Evolutionary conservation across 2,329 filamentous ascomycete genomes (phyloP), one percentile per base, ranked within the genome.

Genomic region (Aspergillus sergii): DNA sequence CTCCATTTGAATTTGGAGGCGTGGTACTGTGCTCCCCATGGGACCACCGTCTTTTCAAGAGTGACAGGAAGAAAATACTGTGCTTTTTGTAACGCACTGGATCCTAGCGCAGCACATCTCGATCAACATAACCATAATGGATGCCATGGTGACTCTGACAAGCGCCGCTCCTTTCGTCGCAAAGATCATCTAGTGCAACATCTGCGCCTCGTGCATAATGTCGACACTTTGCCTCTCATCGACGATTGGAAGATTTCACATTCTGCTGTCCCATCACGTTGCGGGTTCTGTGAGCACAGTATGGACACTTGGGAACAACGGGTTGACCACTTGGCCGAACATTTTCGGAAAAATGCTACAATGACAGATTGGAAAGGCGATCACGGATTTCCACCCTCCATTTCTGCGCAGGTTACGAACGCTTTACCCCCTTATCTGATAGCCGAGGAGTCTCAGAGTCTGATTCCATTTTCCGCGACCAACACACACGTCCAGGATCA

Each of bases 131-230:
- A 84, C 45, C 79, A 85, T 64, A 66, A 70, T 12, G 73, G 76
- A 7, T 86, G 84, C 68, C 79, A 81, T 59, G 78, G 32, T 36
- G 30, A 36, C n/a, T 14, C 50, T 16, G 30, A 81, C 45, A 82
- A 83, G 48, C 76, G 78, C 26, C 77, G 82, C 21, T 82, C 80
- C 0, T 85, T 86, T 68, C 83, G 81, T 63, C 76, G 84, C 8
- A 86, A 86, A 69, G 84, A 86, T 62, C 84, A 86, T 63, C 75
- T 86, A 0, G 73, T 83, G 30, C 84, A 86, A 64, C 84, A 86
- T 71, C 68, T 86, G 16, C 78, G 83, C 4, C 73, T 85, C 16
- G 80, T 84, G 71, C 84, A 86, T 46, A 64, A 76, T 72, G 46
- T 84, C 75, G 68, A 81, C 76, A 61, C 57, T 1, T 32, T 68